A percentile compares a stretch with the other conserved stretches of the same genome.
Conservation (phyloP, 78 protist genomes). For the Planoprotostelium fungivorum region DNA sequence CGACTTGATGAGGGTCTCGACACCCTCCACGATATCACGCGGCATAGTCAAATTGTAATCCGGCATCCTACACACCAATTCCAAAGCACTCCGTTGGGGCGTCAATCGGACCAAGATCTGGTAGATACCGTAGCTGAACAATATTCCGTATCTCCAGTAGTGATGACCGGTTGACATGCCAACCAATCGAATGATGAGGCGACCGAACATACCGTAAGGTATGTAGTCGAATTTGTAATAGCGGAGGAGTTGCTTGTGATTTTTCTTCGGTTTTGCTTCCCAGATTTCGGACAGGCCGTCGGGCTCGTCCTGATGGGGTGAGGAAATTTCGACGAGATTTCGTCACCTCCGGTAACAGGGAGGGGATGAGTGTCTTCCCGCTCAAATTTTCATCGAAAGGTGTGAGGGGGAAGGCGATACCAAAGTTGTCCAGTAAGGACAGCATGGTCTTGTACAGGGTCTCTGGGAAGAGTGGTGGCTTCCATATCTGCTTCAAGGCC, state of each 20-base stretch:
- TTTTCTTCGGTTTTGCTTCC: background rate
- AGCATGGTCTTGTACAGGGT: constrained; percentile 40
- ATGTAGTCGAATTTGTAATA: constrained; percentile 43
- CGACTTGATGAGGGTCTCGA: constrained; percentile 38
- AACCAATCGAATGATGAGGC: constrained; percentile 53
- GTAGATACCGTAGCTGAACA: constrained; percentile 25
- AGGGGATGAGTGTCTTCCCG: background rate
- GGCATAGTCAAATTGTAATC: constrained; percentile 14
- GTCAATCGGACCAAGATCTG: background rate
- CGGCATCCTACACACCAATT: constrained; percentile 8
- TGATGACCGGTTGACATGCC: constrained; percentile 31
- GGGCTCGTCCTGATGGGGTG: constrained; percentile 11
- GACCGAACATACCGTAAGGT: constrained; percentile 62
- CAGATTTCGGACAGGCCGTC: background rate
- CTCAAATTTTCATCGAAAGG: background rate
- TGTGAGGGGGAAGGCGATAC: constrained; percentile 30
- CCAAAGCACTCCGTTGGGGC: constrained; percentile 19
- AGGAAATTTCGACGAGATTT: constrained; percentile 6
- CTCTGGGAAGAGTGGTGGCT: constrained; percentile 57
- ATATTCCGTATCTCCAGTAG: constrained; percentile 66
- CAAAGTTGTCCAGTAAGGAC: constrained; percentile 52
- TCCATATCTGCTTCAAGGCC: constrained; percentile 57
- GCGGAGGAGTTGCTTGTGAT: constrained; percentile 32
- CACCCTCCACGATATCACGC: constrained; percentile 40
- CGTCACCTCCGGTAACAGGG: background rate